These are phyloP conservation scores for Populus trichocarpa DNA, from an alignment of 441 rosid species.

Conservation along the genomic window DNA sequence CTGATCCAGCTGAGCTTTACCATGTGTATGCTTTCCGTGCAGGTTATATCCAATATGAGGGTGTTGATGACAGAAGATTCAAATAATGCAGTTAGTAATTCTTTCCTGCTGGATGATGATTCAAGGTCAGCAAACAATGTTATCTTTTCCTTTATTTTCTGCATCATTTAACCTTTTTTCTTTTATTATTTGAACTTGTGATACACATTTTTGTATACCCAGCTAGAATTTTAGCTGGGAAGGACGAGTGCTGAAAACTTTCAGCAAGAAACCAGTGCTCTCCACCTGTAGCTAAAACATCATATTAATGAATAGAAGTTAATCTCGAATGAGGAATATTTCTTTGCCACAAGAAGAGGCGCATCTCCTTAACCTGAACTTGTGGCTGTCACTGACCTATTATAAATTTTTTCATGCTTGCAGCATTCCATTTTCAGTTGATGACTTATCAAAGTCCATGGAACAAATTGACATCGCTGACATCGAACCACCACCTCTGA, in stretches of 20 bases:
- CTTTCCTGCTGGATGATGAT: constrained; percentile 95
- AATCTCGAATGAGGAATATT: not conserved
- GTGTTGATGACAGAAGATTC: constrained; percentile 99
- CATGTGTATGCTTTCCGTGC: not conserved
- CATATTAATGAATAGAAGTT: not conserved
- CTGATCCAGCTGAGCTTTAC: constrained; percentile 5
- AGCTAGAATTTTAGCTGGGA: not conserved
- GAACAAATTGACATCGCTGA: constrained; percentile 82
- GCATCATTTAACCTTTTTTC: not conserved
- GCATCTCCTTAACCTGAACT: not conserved
- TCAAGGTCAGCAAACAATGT: constrained; percentile 58
- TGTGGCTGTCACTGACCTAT: not conserved
- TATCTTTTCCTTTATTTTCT: not conserved
- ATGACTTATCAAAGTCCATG: constrained; percentile 94
- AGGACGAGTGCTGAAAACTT: not conserved
- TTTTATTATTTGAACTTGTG: not conserved
- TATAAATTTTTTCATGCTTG: constrained; percentile 12
- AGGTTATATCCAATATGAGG: constrained; percentile 97
- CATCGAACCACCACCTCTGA: constrained; percentile 87
- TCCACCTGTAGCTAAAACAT: not conserved
- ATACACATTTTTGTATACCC: not conserved
- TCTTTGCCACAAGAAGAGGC: not conserved
- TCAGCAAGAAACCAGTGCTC: not conserved
- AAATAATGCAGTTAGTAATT: constrained; percentile 91
- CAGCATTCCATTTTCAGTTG: constrained; percentile 99